Conservation (phyloP, 2,329 filamentous ascomycete species). For the Akanthomyces lecanii region DNA sequence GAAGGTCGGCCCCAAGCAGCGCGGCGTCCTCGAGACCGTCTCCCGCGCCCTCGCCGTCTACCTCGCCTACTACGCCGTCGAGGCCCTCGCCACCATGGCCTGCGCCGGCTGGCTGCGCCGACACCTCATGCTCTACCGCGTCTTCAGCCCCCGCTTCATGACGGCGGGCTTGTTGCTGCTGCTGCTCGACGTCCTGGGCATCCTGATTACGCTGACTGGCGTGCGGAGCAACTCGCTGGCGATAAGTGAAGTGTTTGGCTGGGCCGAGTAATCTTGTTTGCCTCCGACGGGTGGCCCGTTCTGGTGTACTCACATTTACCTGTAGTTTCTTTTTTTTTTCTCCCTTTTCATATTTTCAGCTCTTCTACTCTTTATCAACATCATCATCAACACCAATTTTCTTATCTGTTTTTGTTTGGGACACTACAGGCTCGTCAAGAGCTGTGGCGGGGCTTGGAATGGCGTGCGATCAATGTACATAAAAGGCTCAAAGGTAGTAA, state of each 20-base stretch:
- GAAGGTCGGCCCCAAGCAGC: slow-evolving; percentile 78
- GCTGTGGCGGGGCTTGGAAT: not conserved
- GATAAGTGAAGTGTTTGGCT: slow-evolving; percentile 86
- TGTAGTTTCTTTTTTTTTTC: not conserved
- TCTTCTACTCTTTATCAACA: not conserved
- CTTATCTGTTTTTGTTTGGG: not conserved
- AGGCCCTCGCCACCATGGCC: slow-evolving; percentile 80
- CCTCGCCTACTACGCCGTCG: slow-evolving; percentile 74
- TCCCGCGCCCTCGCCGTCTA: slow-evolving; percentile 70
- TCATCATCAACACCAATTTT: not conserved
- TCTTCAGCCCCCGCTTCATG: slow-evolving; percentile 91
- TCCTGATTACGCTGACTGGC: slow-evolving; percentile 68
- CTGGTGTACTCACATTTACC: slow-evolving; percentile 20
- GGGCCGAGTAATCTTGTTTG: slow-evolving; percentile 45
- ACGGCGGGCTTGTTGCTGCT: slow-evolving; percentile 67
- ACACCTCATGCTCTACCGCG: slow-evolving; percentile 93
- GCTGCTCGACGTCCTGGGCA: slow-evolving; percentile 70
- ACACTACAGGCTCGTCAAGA: not conserved
- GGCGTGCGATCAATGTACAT: not conserved
- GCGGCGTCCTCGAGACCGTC: slow-evolving; percentile 64
- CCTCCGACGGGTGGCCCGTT: not conserved
- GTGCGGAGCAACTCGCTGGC: slow-evolving; percentile 73
- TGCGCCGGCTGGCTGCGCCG: slow-evolving; percentile 85
- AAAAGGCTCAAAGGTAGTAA: not conserved
- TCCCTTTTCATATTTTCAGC: not conserved